Percentiles rank a stretch among this genome's conserved stretches.
phyloP scores from a whole-genome alignment of 2,329 filamentous ascomycete genomes.

The Xylariaceae sp. region DNA sequence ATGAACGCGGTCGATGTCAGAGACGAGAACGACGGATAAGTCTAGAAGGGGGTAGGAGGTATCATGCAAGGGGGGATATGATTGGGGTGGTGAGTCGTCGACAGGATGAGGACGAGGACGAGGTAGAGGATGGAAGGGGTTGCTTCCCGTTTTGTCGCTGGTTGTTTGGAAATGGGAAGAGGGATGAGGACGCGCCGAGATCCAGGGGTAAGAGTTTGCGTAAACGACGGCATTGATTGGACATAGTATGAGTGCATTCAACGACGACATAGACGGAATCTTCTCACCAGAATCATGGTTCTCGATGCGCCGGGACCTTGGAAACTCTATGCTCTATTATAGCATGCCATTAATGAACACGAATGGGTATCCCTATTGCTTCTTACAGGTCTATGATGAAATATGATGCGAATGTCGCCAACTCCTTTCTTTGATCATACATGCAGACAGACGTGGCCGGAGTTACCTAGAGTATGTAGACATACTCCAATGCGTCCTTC shows the following conservation, averaged over 20 bases:
- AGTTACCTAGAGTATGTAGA: neutral
- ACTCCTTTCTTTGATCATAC: neutral
- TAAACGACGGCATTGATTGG: neutral
- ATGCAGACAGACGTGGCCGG: neutral
- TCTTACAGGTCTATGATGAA: neutral
- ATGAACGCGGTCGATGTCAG: neutral
- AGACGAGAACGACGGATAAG: neutral
- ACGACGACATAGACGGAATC: no score
- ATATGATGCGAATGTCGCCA: neutral
- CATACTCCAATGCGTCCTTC: neutral
- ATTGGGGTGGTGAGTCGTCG: neutral
- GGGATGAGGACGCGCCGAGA: neutral
- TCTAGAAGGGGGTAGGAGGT: neutral
- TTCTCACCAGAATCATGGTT: no score
- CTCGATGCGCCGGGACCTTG: neutral
- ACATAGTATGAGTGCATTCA: no score
- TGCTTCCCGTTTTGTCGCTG: conserved; percentile 1
- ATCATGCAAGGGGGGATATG: neutral
- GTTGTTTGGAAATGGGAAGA: neutral
- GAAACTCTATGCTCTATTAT: neutral
- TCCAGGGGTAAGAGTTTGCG: neutral
- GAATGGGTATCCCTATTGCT: conserved; percentile 14
- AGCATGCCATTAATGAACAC: neutral
- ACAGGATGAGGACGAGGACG: neutral
- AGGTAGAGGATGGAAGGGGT: neutral